Evolutionary conservation across 1,284 basidiomycete genomes (phyloP).

Genomic region (Austroboletus olivaceoglutinosus): DNA sequence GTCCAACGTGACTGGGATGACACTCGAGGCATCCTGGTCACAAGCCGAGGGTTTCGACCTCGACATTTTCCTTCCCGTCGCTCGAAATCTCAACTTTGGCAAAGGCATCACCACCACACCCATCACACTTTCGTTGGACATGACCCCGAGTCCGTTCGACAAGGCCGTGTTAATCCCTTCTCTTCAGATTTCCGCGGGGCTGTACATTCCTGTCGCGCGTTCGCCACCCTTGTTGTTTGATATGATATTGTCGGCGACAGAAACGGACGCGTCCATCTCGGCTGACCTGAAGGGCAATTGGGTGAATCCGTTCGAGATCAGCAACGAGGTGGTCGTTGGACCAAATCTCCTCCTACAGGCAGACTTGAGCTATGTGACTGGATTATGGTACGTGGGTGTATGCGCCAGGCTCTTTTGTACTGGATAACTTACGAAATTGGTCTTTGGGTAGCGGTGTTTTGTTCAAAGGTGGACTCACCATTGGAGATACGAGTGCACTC

Average conservation of each 20-base stretch:
- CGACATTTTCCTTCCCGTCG: constrained; percentile 4
- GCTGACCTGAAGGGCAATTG: constrained; percentile 6
- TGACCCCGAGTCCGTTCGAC: constrained; percentile 4
- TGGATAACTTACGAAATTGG: neutral
- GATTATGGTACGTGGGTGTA: constrained; percentile 1
- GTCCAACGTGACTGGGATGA: constrained; percentile 2
- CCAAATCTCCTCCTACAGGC: constrained; percentile 1
- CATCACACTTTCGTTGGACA: constrained; percentile 3
- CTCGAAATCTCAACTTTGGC: constrained; percentile 6
- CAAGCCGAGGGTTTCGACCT: constrained; percentile 1
- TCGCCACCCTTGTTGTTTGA: constrained; percentile 6
- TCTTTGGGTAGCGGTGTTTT: constrained; percentile 1
- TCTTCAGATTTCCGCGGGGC: constrained; percentile 2
- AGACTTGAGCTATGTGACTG: constrained; percentile 2
- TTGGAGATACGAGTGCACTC: neutral
- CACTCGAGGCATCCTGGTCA: constrained; percentile 9
- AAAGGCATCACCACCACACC: constrained; percentile 5
- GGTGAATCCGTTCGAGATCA: constrained; percentile 6
- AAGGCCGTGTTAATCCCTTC: constrained; percentile 2
- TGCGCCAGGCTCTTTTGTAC: neutral
- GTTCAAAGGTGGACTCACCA: constrained; percentile 4
- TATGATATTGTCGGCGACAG: constrained; percentile 4
- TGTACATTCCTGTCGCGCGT: constrained; percentile 6
- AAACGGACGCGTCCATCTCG: neutral
- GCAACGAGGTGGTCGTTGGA: constrained; percentile 3